Base-by-base conservation (phyloP, 768 basidiomycete genomes). In the Cyathus striatus region DNA sequence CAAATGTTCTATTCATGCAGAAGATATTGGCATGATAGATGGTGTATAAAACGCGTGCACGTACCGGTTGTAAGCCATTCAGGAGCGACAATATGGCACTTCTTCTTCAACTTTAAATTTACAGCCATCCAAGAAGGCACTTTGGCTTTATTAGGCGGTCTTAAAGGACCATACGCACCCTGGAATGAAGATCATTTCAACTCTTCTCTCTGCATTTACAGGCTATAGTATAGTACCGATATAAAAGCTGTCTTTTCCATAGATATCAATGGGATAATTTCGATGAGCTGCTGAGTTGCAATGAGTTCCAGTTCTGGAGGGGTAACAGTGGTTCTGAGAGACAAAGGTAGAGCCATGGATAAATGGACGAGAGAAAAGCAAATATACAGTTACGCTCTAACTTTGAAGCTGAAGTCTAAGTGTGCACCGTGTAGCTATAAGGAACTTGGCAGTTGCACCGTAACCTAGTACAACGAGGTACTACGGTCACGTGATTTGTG, bases 51-150 rank as follows among this genome's bases (percentile, higher is more conserved):
- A 2, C 26, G 24, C 13, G 23, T 3, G 18, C 25, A 66, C 86
- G 47, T 49, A 94, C 92, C 91, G 32, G 88, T 78, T 49, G 70
- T 79, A 22, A 99, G 69, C 96, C 96, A 99, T 23, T 76, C 73
- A 3, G 96, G 96, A 1, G 91, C 75, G 12, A 97, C 73, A 39
- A 99, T 91, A 51, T 90, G 83, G 48, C 95, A 97, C 63, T 93
- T 94, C 60, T 89, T 87, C 72, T 97, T 96, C 56, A 83, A 60
- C 66, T 99, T 99, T 39, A 98, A 69, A 56, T 95, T 91, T 2
- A 89, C 69, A 0, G 95, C 96, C 72, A 99, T 84, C 96, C 96
- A 99, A 3, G 98, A 68, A 1, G 96, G 96, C n/a, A 98, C 80
- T 50, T 76, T 76, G 26, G 84, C 75, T 60, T 87, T 86, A 44